Base-by-base conservation (phyloP, 257 asterid species). In the Asclepias syriaca region DNA sequence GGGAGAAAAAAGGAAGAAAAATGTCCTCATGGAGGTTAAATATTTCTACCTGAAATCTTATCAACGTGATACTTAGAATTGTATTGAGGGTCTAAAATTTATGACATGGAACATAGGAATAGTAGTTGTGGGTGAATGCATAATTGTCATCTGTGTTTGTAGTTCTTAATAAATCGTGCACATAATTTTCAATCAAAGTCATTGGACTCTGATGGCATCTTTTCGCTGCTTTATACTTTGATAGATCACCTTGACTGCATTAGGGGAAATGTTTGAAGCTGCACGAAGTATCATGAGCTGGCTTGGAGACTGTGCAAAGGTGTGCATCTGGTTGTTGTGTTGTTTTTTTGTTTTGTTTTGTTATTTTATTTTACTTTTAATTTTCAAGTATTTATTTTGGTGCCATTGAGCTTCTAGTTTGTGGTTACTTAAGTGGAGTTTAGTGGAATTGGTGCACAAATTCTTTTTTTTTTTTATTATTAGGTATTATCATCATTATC, bases 241-340 rank as follows among this genome's bases (percentile, higher is more conserved):
- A 71, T 80, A 94, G 98, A 82, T 80, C 84, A 94, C 97, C 59
- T 85, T 94, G 76, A 87, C 91, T 68, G 98, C 98, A 64, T 78
- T 93, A n/a, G 98, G 89, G 57, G 87, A 88, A 81, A 93, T 93
- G 97, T 93, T 93, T 83, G 93, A 89, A 84, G 95, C 95, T 78
- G 97, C 98, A 72, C 84, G 96, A 77, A 75, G 92, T 83, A 94
- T 91, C 80, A 94, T 94, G 98, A 77, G 73, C 78, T 94, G 98
- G 98, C 98, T 94, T 58, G 97, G 96, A 75, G 97, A 94, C 24
- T 94, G 97, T 81, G 98, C 98, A 18, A 94, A 91, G 96, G 98
- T 91, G 69, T 66, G 85, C 80, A 12, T 48, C 34, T 50, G 14
- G 27, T 24, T 24, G 27, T 0, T 24, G 27, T 24, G 27, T 24